Percentiles rank a stretch among this genome's conserved stretches.
These are phyloP conservation scores for Durotheca rogersii DNA, from an alignment of 495 filamentous ascomycete species.

Conservation along the genomic window DNA sequence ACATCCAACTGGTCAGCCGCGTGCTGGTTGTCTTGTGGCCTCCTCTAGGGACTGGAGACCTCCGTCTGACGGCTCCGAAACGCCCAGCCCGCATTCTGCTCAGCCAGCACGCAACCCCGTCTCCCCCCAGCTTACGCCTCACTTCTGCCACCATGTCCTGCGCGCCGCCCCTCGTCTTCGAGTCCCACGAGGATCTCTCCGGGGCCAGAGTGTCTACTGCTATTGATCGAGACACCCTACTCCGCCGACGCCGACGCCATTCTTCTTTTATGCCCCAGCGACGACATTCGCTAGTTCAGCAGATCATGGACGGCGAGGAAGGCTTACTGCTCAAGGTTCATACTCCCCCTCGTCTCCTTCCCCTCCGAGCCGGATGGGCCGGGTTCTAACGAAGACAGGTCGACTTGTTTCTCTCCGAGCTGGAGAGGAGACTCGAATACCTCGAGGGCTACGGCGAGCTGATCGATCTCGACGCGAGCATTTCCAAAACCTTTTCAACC, in stretches of 20 bases:
- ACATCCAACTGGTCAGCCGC: constrained; percentile 16
- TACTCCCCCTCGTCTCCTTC: constrained; percentile 8
- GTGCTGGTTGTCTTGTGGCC: constrained; percentile 1
- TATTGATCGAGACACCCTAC: constrained; percentile 30
- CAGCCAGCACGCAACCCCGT: background rate
- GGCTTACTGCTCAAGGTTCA: constrained; percentile 64
- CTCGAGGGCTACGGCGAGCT: constrained; percentile 85
- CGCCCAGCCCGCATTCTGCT: constrained; percentile 17
- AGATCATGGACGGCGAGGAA: constrained; percentile 63
- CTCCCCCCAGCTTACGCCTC: background rate
- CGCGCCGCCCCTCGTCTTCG: constrained; percentile 40
- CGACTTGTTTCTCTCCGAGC: constrained; percentile 84
- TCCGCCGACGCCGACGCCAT: constrained; percentile 52
- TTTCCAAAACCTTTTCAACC: constrained; percentile 78
- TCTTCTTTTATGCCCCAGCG: constrained; percentile 62
- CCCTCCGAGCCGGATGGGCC: background rate
- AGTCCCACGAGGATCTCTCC: constrained; percentile 38
- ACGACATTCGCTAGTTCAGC: constrained; percentile 63
- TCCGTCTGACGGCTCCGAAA: constrained; percentile 21
- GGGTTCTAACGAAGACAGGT: constrained; percentile 54
- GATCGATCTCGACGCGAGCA: constrained; percentile 71
- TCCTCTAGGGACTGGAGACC: constrained; percentile 28
- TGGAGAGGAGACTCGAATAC: constrained; percentile 83
- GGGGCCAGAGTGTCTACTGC: constrained; percentile 36
- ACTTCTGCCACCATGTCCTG: constrained; percentile 31